Conservation (phyloP, 2,329 filamentous ascomycete genomes). For the Pezicula carpinea region DNA sequence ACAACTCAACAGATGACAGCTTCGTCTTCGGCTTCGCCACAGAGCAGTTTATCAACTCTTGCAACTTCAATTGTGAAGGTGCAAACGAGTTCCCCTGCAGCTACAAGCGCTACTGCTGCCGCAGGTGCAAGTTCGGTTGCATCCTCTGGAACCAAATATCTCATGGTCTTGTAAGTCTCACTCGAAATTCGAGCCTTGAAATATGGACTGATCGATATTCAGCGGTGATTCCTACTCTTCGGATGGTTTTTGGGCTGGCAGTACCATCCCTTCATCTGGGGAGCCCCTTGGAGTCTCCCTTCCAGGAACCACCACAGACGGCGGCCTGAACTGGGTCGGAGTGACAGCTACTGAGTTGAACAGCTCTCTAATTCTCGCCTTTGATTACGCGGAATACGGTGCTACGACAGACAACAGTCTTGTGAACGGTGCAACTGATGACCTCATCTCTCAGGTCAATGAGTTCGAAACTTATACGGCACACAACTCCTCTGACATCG, state of each 20-base stretch:
- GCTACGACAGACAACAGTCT: slow-evolving; percentile 1
- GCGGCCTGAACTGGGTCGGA: neutral
- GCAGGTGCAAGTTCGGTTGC: neutral
- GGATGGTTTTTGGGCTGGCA: slow-evolving; percentile 1
- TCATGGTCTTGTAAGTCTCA: neutral
- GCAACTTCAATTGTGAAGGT: neutral
- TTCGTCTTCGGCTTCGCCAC: neutral
- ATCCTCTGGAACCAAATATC: slow-evolving; percentile 3
- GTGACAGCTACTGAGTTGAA: neutral
- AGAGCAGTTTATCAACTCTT: neutral
- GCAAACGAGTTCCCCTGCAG: neutral
- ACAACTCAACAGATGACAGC: neutral
- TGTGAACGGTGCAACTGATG: slow-evolving; percentile 1
- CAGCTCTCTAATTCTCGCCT: neutral
- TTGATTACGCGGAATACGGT: slow-evolving; percentile 2
- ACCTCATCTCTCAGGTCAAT: neutral
- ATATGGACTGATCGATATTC: neutral
- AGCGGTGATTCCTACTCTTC: slow-evolving; percentile 2
- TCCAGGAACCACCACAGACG: neutral
- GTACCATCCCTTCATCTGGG: neutral
- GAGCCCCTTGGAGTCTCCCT: neutral
- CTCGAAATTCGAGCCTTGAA: neutral
- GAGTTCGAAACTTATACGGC: slow-evolving; percentile 2
- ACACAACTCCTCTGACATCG: neutral
- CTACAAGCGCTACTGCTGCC: neutral